Evolutionary conservation across 495 filamentous ascomycete genomes (phyloP).

Genomic region (Aspergillus campestris): DNA sequence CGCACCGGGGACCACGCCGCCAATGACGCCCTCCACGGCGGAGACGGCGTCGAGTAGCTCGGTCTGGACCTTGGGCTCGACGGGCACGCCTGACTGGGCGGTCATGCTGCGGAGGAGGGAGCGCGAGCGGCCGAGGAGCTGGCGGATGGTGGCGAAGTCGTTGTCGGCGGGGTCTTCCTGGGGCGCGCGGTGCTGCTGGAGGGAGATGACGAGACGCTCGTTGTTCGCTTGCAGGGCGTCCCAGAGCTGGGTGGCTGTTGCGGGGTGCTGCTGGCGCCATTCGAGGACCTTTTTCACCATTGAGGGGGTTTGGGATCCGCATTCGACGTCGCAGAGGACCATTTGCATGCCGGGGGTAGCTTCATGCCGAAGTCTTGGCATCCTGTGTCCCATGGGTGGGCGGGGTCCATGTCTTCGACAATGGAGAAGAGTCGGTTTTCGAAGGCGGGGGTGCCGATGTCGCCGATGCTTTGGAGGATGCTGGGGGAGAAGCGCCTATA

Average conservation of each 20-base stretch:
- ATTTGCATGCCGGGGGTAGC: conserved; percentile 59
- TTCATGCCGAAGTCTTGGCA: conserved; percentile 54
- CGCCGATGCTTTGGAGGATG: conserved; percentile 57
- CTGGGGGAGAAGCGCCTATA: conserved; percentile 86
- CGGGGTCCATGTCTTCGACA: conserved; percentile 49
- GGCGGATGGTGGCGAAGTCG: conserved; percentile 29
- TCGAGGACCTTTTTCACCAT: conserved; percentile 88
- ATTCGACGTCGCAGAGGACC: conserved; percentile 93
- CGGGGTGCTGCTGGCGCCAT: conserved; percentile 64
- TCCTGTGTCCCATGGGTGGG: conserved; percentile 66
- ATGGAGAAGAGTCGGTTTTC: conserved; percentile 50
- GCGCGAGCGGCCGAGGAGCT: conserved; percentile 45
- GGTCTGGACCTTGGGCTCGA: conserved; percentile 84
- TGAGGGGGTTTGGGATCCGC: conserved; percentile 83
- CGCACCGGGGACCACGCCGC: conserved; percentile 88
- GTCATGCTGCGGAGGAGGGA: conserved; percentile 68
- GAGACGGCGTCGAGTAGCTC: conserved; percentile 69
- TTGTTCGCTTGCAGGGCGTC: conserved; percentile 63
- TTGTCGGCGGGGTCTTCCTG: conserved; percentile 18
- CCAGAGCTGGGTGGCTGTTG: conserved; percentile 65
- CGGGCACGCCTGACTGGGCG: conserved; percentile 62
- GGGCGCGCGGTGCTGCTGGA: conserved; percentile 38
- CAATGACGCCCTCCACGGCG: conserved; percentile 68
- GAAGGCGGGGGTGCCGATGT: conserved; percentile 57
- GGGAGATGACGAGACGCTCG: conserved; percentile 55